Evolutionary conservation across 305 asterid genomes (phyloP).

Genomic region (Euphrasia arctica): DNA sequence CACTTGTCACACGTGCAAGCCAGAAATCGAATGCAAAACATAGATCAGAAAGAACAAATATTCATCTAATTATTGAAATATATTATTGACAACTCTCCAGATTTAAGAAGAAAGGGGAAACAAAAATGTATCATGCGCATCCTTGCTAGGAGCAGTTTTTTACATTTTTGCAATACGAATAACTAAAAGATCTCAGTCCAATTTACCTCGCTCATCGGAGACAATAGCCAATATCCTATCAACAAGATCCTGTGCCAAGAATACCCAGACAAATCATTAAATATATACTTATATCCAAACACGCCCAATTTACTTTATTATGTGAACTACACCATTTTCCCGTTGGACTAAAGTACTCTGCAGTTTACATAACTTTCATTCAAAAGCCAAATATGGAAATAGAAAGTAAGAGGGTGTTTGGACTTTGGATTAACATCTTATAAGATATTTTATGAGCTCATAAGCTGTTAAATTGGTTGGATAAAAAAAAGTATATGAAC

Average conservation of each 20-base stretch:
- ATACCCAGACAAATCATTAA: slow-evolving; percentile 24
- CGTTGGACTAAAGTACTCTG: background rate
- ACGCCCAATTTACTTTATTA: slow-evolving; percentile 4
- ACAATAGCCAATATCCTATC: slow-evolving; percentile 79
- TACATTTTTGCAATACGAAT: slow-evolving; percentile 20
- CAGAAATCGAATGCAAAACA: slow-evolving; percentile 15
- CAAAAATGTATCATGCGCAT: slow-evolving; percentile 10
- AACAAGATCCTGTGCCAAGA: slow-evolving; percentile 77
- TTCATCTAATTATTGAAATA: slow-evolving; percentile 13
- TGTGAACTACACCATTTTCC: background rate
- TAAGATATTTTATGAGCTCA: too few relatives aligned
- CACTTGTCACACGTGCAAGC: background rate
- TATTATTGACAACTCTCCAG: slow-evolving; percentile 15
- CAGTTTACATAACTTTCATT: slow-evolving; percentile 11
- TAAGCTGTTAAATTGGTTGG: too few relatives aligned
- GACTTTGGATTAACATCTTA: too few relatives aligned
- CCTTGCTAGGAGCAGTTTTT: slow-evolving; percentile 11
- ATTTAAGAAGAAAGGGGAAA: slow-evolving; percentile 13
- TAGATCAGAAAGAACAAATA: slow-evolving; percentile 14
- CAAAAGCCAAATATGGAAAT: slow-evolving; percentile 11
- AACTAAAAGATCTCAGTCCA: slow-evolving; percentile 12
- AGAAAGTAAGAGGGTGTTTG: background rate
- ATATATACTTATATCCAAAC: slow-evolving; percentile 6
- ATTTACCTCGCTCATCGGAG: slow-evolving; percentile 81
- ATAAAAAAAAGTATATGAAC: too few relatives aligned